phyloP scores from a whole-genome alignment of 768 basidiomycete genomes.

The Hericium erinaceus region DNA sequence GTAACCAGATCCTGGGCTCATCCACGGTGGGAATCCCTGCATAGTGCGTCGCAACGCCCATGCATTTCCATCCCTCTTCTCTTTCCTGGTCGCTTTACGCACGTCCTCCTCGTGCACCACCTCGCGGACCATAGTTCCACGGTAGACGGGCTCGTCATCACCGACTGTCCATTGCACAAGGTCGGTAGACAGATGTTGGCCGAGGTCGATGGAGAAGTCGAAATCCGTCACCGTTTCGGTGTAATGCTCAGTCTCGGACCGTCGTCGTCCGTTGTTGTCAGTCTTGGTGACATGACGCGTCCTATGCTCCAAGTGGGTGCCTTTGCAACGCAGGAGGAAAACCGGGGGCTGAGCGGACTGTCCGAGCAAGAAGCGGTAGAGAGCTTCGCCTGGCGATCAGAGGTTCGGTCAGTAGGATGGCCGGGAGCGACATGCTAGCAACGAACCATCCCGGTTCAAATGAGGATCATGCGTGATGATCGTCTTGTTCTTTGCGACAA shows the following conservation, averaged over 20 bases:
- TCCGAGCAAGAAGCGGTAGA: conserved; percentile 64
- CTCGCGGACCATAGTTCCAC: conserved; percentile 55
- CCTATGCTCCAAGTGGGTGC: conserved; percentile 47
- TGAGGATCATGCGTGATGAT: conserved; percentile 65
- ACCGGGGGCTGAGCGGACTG: conserved; percentile 39
- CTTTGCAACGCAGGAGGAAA: conserved; percentile 38
- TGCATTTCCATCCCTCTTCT: conserved; percentile 33
- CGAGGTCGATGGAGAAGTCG: conserved; percentile 54
- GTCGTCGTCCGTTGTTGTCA: conserved; percentile 24
- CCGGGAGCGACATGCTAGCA: neutral
- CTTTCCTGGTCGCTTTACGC: conserved; percentile 32
- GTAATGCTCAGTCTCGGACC: conserved; percentile 37
- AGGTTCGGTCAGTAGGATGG: neutral
- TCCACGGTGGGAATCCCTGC: conserved; percentile 48
- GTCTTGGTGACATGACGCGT: conserved; percentile 35
- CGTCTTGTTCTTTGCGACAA: conserved; percentile 35
- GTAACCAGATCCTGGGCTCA: conserved; percentile 11
- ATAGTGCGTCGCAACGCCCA: conserved; percentile 35
- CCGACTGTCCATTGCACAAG: conserved; percentile 50
- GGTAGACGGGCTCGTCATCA: conserved; percentile 55
- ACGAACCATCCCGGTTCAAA: conserved; percentile 53
- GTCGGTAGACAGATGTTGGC: conserved; percentile 28
- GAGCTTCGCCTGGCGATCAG: conserved; percentile 44
- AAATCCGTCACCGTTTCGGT: conserved; percentile 58
- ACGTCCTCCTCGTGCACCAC: conserved; percentile 30